A percentile compares a stretch with the other conserved stretches of the same genome.
Evolutionary conservation across 768 basidiomycete genomes (phyloP).

Genomic region (Amanita pseudoporphyria): DNA sequence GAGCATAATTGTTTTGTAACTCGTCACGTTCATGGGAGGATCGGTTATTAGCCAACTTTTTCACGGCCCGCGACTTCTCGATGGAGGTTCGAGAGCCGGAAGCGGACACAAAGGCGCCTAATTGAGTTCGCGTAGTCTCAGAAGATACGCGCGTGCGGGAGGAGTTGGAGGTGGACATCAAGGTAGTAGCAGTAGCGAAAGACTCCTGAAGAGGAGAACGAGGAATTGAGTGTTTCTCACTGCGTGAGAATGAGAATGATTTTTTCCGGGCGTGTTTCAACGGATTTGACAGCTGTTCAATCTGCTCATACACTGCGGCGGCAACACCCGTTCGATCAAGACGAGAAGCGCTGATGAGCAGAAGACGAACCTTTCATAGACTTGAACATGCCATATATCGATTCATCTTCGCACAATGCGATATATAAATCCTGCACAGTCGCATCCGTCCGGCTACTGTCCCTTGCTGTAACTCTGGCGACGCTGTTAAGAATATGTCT

Average conservation of each 20-base stretch:
- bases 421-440: constrained; percentile 76
- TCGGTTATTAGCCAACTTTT: constrained; percentile 40
- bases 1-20: background rate
- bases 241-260: constrained; percentile 54
- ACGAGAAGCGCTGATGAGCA: constrained; percentile 3
- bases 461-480: constrained; percentile 75
- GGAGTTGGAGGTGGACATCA: constrained; percentile 13
- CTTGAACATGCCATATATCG: constrained; percentile 78
- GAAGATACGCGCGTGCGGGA: constrained; percentile 31
- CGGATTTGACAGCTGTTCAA: constrained; percentile 54
- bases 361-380: constrained; percentile 64
- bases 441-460: constrained; percentile 71
- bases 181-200: background rate
- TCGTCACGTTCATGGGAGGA: constrained; percentile 28
- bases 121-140: background rate
- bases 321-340: constrained; percentile 18
- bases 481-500: constrained; percentile 84
- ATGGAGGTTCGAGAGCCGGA: constrained; percentile 43
- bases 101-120: constrained; percentile 14
- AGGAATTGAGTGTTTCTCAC: constrained; percentile 35
- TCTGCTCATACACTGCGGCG: constrained; percentile 64
- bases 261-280: constrained; percentile 57
- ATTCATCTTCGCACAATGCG: constrained; percentile 85
- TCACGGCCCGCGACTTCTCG: constrained; percentile 54
- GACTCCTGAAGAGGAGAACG: constrained; percentile 34